Conservation (phyloP, 2,329 filamentous ascomycete genomes). For the Clarireedia hainanense region DNA sequence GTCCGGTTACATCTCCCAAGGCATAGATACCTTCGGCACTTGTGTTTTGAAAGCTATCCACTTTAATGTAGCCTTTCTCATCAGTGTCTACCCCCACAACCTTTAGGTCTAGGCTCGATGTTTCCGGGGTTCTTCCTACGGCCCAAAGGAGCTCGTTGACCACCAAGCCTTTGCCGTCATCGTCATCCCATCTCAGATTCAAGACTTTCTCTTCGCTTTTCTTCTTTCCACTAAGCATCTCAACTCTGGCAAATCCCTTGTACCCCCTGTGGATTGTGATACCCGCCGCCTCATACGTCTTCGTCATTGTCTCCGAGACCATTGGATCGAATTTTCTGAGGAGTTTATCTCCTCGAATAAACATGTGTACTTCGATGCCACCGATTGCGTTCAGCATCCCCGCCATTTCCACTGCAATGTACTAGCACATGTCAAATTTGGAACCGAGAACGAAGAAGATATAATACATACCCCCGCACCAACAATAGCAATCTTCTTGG, state of each 20-base stretch:
- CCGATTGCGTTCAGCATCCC: constrained; percentile 39
- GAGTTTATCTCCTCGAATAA: constrained; percentile 40
- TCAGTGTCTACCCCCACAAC: constrained; percentile 35
- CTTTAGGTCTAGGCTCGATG: constrained; percentile 35
- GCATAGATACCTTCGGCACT: constrained; percentile 39
- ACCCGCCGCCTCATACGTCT: constrained; percentile 40
- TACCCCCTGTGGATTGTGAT: constrained; percentile 40
- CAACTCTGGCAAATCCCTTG: constrained; percentile 38
- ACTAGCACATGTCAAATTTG: not conserved
- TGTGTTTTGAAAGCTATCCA: constrained; percentile 44
- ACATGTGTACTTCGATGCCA: constrained; percentile 43
- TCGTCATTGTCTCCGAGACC: constrained; percentile 43
- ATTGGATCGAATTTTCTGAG: constrained; percentile 44
- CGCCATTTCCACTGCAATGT: constrained; percentile 33
- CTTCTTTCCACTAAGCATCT: constrained; percentile 20
- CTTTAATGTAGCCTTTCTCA: constrained; percentile 34
- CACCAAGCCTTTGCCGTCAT: constrained; percentile 36
- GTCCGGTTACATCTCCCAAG: constrained; percentile 42
- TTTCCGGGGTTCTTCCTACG: constrained; percentile 38
- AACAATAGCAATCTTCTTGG: constrained; percentile 41
- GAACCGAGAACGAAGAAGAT: constrained; percentile 27
- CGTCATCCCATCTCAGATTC: constrained; percentile 32
- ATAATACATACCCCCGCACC: constrained; percentile 43
- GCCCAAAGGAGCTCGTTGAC: constrained; percentile 44
- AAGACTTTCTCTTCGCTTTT: constrained; percentile 37